Conservation (phyloP, 2,329 filamentous ascomycete species). For the Trichoderma koningiopsis region DNA sequence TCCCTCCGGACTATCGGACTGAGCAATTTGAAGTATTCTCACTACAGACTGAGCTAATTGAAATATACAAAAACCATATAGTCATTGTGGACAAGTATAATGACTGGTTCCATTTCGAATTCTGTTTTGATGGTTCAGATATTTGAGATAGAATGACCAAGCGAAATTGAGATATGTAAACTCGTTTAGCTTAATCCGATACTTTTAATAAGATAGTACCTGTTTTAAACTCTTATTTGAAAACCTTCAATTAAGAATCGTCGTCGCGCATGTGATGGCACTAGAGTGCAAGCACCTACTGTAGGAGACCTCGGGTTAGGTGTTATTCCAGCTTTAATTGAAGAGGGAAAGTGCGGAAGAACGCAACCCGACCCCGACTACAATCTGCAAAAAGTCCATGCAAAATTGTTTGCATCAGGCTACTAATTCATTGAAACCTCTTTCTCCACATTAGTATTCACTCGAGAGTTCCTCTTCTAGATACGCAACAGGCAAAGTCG, state of each 20-base stretch:
- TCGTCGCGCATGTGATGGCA: neutral
- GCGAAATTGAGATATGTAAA: no score
- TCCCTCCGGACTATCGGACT: neutral
- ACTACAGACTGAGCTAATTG: no score
- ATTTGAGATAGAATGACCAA: neutral
- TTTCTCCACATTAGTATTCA: neutral
- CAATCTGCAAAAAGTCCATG: neutral
- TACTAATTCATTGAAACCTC: neutral
- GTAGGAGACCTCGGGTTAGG: no score
- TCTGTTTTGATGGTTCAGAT: neutral
- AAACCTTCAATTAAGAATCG: no score
- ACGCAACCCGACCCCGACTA: neutral
- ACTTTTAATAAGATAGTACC: no score
- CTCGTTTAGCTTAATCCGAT: no score
- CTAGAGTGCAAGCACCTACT: no score
- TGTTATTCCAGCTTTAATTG: neutral
- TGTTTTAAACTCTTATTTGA: no score
- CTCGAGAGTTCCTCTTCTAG: neutral
- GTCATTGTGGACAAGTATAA: neutral
- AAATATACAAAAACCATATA: neutral
- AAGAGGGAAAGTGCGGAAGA: slow-evolving; percentile 4
- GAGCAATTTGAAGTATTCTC: neutral
- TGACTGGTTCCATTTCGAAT: neutral
- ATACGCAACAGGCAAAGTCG: neutral
- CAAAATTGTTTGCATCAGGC: neutral